Evolutionary conservation across 306 rosid species (phyloP), one percentile per base, ranked within the genome.

Genomic region (Quillaja saponaria): DNA sequence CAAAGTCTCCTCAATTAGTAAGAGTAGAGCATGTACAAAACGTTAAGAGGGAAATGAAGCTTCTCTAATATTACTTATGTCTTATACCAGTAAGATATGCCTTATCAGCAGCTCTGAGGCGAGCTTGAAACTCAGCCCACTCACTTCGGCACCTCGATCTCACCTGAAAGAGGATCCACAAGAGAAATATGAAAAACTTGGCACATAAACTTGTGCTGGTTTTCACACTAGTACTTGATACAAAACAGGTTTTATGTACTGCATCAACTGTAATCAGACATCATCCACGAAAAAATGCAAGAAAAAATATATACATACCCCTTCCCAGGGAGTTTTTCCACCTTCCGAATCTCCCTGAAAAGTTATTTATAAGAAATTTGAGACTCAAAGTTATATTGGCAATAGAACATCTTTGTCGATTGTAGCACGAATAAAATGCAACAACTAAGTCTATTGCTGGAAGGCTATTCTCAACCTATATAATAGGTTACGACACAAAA

Each of bases 111-210:
- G 76, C 37, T 7, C 75, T 76, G 52, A 92, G 81, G 63, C 99
- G 97, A 64, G 80, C 34, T 64, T 81, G 95, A 80, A 94, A 94
- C 78, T 81, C 79, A 7, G 90, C 85, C 99, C 99, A 94, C 81
- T 94, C 99, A 25, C 54, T 84, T 85, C 74, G 78, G 80, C 99
- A 94, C 66, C 99, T 83, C 41, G 67, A 67, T 89, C 86, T 83
- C 8, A 94, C 99, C 99, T 94, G 80, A 69, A 84, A 58, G 49
- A 44, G 19, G 42, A 56, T 53, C 82, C 58, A 35, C 14, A 68
- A 57, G 63, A 12, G 52, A 51, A 10, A 15, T 8, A 42, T 2
- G 12, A 41, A 49, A n/a, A 41, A 58, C 64, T 12, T 4, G 13
- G 64, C 19, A 16, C 11, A 5, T 35, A 14, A 13, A 31, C n/a